These are phyloP conservation scores for Penicillium brevicompactum DNA, from an alignment of 2,329 filamentous ascomycete species.

Conservation along the genomic window DNA sequence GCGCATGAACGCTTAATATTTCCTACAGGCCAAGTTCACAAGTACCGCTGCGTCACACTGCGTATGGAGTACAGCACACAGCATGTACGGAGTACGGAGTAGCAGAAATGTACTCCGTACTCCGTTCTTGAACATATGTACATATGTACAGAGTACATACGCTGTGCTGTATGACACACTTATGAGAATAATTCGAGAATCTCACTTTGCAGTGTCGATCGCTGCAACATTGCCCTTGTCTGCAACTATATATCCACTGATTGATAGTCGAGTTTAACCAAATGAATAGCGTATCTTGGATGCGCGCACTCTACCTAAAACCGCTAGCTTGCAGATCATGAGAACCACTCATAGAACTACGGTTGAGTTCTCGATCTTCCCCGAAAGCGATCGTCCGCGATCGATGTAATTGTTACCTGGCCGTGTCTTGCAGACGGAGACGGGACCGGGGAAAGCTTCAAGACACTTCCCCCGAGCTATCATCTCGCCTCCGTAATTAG, in stretches of 20 bases:
- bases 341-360: slow-evolving; percentile 1
- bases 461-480: slow-evolving; percentile 22
- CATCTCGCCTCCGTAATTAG: background rate
- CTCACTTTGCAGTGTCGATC: slow-evolving; percentile 14
- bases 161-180: slow-evolving; percentile 8
- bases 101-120: too few species aligned
- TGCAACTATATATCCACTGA: slow-evolving; percentile 5
- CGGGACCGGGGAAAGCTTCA: slow-evolving; percentile 17
- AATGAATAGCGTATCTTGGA: background rate
- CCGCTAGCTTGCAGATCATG: slow-evolving; percentile 11
- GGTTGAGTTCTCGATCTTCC: slow-evolving; percentile 5
- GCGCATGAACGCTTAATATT: slow-evolving; percentile 12
- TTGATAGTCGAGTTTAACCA: slow-evolving; percentile 1
- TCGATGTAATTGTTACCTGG: slow-evolving; percentile 11
- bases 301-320: background rate
- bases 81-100: too few species aligned
- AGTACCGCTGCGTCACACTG: background rate
- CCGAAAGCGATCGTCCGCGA: slow-evolving; percentile 8
- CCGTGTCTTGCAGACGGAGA: slow-evolving; percentile 16
- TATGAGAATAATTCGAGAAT: background rate
- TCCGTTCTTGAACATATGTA: too few species aligned
- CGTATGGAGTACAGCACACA: background rate
- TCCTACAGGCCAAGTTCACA: slow-evolving; percentile 12
- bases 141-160: background rate
- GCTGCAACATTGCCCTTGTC: slow-evolving; percentile 1